Evolutionary conservation across 1,284 basidiomycete species (phyloP).

Genomic region (Tilletia walkeri): DNA sequence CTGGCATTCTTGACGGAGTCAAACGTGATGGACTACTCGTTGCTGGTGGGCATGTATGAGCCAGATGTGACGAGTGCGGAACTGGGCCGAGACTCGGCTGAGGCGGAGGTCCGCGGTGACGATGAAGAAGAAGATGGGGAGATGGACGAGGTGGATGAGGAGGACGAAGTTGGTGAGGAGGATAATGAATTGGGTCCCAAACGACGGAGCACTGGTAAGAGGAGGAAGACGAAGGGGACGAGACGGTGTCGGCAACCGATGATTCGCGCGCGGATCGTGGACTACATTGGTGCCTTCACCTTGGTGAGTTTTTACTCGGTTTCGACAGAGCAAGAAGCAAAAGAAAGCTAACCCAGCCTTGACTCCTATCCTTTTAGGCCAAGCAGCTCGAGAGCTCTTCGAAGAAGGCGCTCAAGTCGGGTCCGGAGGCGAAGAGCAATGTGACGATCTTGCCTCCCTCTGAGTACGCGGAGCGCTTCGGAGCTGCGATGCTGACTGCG

Average conservation of each 20-base stretch:
- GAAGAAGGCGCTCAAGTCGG: conserved; percentile 45
- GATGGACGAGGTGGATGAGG: conserved; percentile 16
- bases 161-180: conserved; percentile 14
- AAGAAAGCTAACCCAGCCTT: no score
- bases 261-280: conserved; percentile 35
- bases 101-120: neutral
- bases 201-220: neutral
- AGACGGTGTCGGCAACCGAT: neutral
- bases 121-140: conserved; percentile 10
- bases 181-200: no score
- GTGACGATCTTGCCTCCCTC: conserved; percentile 45
- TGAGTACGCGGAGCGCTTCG: conserved; percentile 45
- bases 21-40: conserved; percentile 52
- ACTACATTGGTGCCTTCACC: conserved; percentile 39
- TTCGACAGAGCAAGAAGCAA: conserved; percentile 5
- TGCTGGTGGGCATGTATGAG: conserved; percentile 45
- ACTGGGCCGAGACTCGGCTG: conserved; percentile 23
- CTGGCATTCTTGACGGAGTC: conserved; percentile 41
- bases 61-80: conserved; percentile 28
- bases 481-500: conserved; percentile 37
- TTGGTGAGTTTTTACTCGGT: neutral
- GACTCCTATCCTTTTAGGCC: conserved; percentile 37
- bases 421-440: conserved; percentile 39
- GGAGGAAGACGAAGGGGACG: conserved; percentile 11
- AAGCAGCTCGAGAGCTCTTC: conserved; percentile 45